Evolutionary conservation across 108 stramenopile species (phyloP).

Genomic region (Cyclotella kingstonii): DNA sequence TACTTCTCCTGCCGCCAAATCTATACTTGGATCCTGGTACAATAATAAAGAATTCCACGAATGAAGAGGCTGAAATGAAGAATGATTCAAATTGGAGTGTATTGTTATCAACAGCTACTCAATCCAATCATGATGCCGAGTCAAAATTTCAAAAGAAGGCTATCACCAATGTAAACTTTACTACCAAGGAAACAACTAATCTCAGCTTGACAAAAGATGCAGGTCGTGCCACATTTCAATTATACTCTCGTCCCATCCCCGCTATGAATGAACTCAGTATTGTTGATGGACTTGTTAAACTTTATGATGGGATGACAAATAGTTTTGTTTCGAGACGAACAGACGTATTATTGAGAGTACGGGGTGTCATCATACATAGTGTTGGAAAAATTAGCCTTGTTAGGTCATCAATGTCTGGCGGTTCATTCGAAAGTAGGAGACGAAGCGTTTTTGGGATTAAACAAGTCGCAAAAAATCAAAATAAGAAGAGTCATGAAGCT

Average conservation of each 20-base stretch:
- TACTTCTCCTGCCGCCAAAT: conserved; percentile 53
- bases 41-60: conserved; percentile 12
- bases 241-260: conserved; percentile 72
- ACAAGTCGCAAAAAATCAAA: conserved; percentile 1
- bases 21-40: conserved; percentile 22
- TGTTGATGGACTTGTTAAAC: conserved; percentile 80
- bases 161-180: not conserved
- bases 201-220: conserved; percentile 48
- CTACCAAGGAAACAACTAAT: not conserved
- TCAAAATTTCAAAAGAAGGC: not conserved
- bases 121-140: not conserved
- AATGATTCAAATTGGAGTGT: not conserved
- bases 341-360: conserved; percentile 58
- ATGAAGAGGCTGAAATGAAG: not conserved
- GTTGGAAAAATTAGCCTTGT: conserved; percentile 74
- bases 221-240: conserved; percentile 69
- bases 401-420: conserved; percentile 29
- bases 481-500: not conserved
- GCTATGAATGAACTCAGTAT: conserved; percentile 75
- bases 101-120: not conserved
- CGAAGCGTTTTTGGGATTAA: conserved; percentile 24
- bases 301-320: conserved; percentile 61
- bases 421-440: not conserved
- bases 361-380: conserved; percentile 70
- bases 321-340: conserved; percentile 67